Evolutionary conservation across 1,284 basidiomycete species (phyloP).

Genomic region (Mycosarcoma mackinlayi): DNA sequence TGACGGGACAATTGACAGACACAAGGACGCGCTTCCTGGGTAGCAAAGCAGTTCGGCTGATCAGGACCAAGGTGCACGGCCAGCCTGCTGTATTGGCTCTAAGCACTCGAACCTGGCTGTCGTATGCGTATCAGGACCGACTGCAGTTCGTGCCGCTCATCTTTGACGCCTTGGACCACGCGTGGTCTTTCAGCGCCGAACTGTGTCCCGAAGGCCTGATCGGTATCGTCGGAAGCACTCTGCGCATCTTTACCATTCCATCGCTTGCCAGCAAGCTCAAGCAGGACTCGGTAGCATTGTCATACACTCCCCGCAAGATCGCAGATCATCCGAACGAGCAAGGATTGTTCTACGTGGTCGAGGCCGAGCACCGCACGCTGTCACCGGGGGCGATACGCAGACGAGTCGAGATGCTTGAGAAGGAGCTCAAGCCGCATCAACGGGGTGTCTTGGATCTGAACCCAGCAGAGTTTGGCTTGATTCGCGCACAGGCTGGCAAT

Average conservation of each 20-base stretch:
- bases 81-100: conserved; percentile 92
- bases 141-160: conserved; percentile 97
- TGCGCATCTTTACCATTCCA: conserved; percentile 90
- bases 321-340: conserved; percentile 84
- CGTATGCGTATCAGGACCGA: conserved; percentile 93
- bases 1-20: conserved; percentile 93
- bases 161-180: conserved; percentile 93
- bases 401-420: conserved; percentile 72
- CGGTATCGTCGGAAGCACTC: conserved; percentile 89
- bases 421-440: conserved; percentile 69
- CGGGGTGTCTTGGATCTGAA: conserved; percentile 81
- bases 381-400: conserved; percentile 78
- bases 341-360: conserved; percentile 85
- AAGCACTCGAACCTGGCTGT: conserved; percentile 93
- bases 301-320: conserved; percentile 94
- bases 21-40: conserved; percentile 96
- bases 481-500: conserved; percentile 85
- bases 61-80: conserved; percentile 83
- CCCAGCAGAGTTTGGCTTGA: conserved; percentile 82
- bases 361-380: conserved; percentile 89
- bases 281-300: conserved; percentile 87
- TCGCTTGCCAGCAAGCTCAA: conserved; percentile 94
- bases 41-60: conserved; percentile 81
- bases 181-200: conserved; percentile 94
- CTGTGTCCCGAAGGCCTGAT: conserved; percentile 96